Conservation (phyloP, 1,284 basidiomycete species). For the Moesziomyces globuligerus region DNA sequence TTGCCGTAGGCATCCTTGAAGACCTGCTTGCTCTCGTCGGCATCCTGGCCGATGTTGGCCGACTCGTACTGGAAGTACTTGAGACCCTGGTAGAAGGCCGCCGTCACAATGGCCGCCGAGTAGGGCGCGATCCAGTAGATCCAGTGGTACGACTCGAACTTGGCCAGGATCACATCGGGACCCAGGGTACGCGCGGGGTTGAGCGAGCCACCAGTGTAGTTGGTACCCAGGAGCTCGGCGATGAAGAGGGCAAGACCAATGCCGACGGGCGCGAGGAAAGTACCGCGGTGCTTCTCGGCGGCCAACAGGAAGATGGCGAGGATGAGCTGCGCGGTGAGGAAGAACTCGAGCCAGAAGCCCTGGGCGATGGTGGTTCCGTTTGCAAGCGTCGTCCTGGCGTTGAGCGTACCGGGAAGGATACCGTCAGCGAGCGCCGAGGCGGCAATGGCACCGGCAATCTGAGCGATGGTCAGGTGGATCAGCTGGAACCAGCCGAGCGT, state of each 20-base stretch:
- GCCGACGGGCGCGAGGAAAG: constrained; percentile 55
- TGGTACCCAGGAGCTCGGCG: constrained; percentile 49
- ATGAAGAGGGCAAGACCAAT: constrained; percentile 58
- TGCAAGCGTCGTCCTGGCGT: constrained; percentile 68
- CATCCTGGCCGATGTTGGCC: constrained; percentile 53
- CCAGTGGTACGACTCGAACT: constrained; percentile 48
- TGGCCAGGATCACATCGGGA: constrained; percentile 41
- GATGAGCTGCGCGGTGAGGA: constrained; percentile 69
- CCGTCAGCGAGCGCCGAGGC: constrained; percentile 68
- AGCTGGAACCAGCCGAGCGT: constrained; percentile 68
- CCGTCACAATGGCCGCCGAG: constrained; percentile 40
- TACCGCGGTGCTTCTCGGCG: constrained; percentile 70
- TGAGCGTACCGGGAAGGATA: constrained; percentile 67
- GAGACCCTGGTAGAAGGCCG: constrained; percentile 48
- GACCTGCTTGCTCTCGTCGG: constrained; percentile 43
- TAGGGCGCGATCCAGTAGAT: constrained; percentile 57
- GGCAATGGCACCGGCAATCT: constrained; percentile 70
- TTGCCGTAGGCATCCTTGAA: constrained; percentile 48
- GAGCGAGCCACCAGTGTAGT: constrained; percentile 57
- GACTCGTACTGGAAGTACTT: constrained; percentile 52
- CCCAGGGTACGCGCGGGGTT: constrained; percentile 60
- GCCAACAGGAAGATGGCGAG: constrained; percentile 69
- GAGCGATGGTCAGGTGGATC: constrained; percentile 67
- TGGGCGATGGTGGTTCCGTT: constrained; percentile 55
- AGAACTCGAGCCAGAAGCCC: constrained; percentile 68